Evolutionary conservation across 768 basidiomycete genomes (phyloP).

Genomic region (Leccinellum rugosiceps): DNA sequence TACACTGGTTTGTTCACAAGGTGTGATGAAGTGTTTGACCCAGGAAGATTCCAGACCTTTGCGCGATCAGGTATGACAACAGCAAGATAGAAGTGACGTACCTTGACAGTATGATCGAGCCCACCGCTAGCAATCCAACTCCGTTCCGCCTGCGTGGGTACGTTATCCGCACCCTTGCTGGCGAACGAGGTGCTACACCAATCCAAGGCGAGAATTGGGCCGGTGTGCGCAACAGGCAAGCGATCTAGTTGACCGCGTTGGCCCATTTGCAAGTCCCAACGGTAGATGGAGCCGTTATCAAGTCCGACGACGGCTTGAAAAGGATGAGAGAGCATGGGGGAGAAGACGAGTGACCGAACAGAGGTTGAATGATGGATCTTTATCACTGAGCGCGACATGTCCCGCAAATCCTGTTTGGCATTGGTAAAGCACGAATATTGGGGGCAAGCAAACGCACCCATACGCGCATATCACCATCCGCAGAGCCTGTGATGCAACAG

Average conservation of each 20-base stretch:
- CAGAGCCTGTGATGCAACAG: conserved; percentile 77
- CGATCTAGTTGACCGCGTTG: conserved; percentile 71
- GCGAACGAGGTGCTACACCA: conserved; percentile 49
- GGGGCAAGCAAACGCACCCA: conserved; percentile 51
- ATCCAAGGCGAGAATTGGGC: conserved; percentile 68
- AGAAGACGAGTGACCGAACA: conserved; percentile 68
- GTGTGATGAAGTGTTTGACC: conserved; percentile 40
- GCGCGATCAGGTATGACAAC: not conserved
- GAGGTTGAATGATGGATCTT: conserved; percentile 67
- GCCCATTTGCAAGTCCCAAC: conserved; percentile 81
- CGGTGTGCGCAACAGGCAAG: conserved; percentile 69
- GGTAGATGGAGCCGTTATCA: conserved; percentile 68
- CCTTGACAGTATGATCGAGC: conserved; percentile 77
- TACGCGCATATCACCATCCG: conserved; percentile 75
- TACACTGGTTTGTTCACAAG: conserved; percentile 65
- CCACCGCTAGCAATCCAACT: conserved; percentile 83
- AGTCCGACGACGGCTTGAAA: conserved; percentile 67
- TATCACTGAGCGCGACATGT: conserved; percentile 64
- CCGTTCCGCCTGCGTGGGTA: conserved; percentile 19
- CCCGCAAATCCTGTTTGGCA: conserved; percentile 61
- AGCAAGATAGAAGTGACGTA: conserved; percentile 20
- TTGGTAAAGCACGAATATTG: not conserved
- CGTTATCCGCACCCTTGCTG: conserved; percentile 13
- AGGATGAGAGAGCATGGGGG: conserved; percentile 60
- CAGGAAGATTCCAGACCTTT: conserved; percentile 69